These are phyloP conservation scores for Elsinoe fawcettii DNA, from an alignment of 2,329 filamentous ascomycete genomes.

Conservation along the genomic window DNA sequence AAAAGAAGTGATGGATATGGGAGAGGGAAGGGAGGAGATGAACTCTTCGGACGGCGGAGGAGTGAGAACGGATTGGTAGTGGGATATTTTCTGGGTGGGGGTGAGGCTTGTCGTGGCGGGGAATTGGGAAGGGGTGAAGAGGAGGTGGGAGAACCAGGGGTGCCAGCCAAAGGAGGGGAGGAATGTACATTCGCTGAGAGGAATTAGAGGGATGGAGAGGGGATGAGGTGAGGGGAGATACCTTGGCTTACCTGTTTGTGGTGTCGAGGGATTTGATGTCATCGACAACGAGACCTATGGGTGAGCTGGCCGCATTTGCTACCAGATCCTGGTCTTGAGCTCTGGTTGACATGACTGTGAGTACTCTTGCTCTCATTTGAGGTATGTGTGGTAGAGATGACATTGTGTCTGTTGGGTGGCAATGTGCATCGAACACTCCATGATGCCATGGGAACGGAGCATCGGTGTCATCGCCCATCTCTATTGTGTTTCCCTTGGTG, in stretches of 20 bases:
- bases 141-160: slow-evolving; percentile 75
- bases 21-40: slow-evolving; percentile 50
- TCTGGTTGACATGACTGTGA: slow-evolving; percentile 73
- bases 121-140: slow-evolving; percentile 53
- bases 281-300: slow-evolving; percentile 41
- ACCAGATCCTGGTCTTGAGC: slow-evolving; percentile 69
- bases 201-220: slow-evolving; percentile 8
- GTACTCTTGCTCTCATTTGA: slow-evolving; percentile 55
- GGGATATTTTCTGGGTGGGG: slow-evolving; percentile 42
- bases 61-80: slow-evolving; percentile 60
- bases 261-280: slow-evolving; percentile 19
- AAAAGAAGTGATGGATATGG: slow-evolving; percentile 52
- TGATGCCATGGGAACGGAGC: slow-evolving; percentile 57
- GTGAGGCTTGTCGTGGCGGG: slow-evolving; percentile 27
- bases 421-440: slow-evolving; percentile 70
- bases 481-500: no score
- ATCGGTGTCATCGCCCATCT: slow-evolving; percentile 20
- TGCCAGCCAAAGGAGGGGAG: slow-evolving; percentile 80
- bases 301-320: slow-evolving; percentile 46
- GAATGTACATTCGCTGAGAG: slow-evolving; percentile 35
- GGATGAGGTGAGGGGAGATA: neutral
- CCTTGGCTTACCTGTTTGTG: slow-evolving; percentile 29
- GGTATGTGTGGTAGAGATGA: slow-evolving; percentile 50
- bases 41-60: slow-evolving; percentile 47
- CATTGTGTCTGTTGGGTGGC: slow-evolving; percentile 76